Evolutionary conservation across 805 yeast genomes (phyloP), one percentile per base, ranked within the genome.

Genomic region (Saccharomycopsis capsularis): DNA sequence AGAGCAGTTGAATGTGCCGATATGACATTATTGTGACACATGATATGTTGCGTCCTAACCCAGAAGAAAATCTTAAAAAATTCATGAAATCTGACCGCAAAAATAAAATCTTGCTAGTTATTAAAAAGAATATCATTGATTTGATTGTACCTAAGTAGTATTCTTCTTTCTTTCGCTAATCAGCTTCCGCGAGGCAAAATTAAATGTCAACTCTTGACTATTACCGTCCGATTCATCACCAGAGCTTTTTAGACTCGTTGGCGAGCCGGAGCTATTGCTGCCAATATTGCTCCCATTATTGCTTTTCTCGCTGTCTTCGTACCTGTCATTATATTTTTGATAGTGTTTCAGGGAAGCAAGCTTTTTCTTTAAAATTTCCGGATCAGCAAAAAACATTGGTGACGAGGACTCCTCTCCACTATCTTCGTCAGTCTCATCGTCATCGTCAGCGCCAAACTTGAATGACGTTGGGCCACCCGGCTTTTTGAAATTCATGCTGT

Each of bases 171-270:
- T 9, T 13, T 34, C 38, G n/a, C 38, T 34, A n/a, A 34, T 16
- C 38, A 34, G 38, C 19, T 34, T 34, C 25, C 48, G 21, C 6
- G 38, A 4, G 19, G 27, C 25, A 25, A 46, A 46, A 34, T 46
- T 46, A 22, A 46, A 46, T 11, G 49, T 39, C n/a, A 46, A 21
- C 24, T 46, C 49, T 22, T 46, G 49, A 18, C 42, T 15, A 16
- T 40, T 27, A 19, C n/a, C 32, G 16, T 46, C 49, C 13, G 48
- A 45, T 13, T 45, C 48, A 42, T 46, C 44, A 13, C 40, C 40
- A 30, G 46, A 25, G 16, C 42, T 41, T 16, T 23, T 19, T 3
- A 19, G 9, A 21, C 9, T 24, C n/a, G 32, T 7, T 27, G 7
- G 32, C 7, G 7, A 27, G 7, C 32, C 32, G 32, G 11, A 7